A percentile compares a stretch with the other conserved stretches of the same genome.
These are phyloP conservation scores for Krasilnikovozyma curviuscula DNA, from an alignment of 768 basidiomycete genomes.

Conservation along the genomic window DNA sequence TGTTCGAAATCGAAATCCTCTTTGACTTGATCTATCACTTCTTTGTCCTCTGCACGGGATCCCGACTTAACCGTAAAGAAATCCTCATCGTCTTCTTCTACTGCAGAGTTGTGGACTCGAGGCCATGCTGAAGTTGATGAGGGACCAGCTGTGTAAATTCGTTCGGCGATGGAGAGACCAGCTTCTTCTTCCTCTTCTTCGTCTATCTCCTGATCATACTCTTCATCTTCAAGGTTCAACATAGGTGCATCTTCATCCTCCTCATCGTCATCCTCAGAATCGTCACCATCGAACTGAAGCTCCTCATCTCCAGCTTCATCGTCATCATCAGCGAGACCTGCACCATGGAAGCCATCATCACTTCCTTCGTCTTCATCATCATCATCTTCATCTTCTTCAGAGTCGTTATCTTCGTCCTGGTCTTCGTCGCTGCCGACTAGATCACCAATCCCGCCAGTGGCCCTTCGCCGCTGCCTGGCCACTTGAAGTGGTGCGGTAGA, in stretches of 20 bases:
- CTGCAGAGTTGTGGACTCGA: neutral
- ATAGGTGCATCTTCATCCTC: slow-evolving; percentile 37
- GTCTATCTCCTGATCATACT: slow-evolving; percentile 18
- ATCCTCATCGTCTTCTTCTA: slow-evolving; percentile 20
- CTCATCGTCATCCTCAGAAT: slow-evolving; percentile 26
- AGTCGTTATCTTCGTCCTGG: slow-evolving; percentile 19
- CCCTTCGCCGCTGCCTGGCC: too few species aligned
- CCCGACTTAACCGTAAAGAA: slow-evolving; percentile 17
- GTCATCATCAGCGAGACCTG: slow-evolving; percentile 16
- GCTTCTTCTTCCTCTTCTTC: slow-evolving; percentile 42
- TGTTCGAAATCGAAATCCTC: slow-evolving; percentile 31
- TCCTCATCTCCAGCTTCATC: slow-evolving; percentile 25
- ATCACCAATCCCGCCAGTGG: slow-evolving; percentile 19
- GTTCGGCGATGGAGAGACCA: slow-evolving; percentile 41
- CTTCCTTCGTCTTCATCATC: slow-evolving; percentile 25
- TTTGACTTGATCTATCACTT: slow-evolving; percentile 52
- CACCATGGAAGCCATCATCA: slow-evolving; percentile 13
- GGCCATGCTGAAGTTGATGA: neutral
- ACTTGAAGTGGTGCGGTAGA: slow-evolving; percentile 46
- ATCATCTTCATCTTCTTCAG: slow-evolving; percentile 25
- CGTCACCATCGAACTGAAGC: slow-evolving; percentile 27
- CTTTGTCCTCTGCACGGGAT: slow-evolving; percentile 25
- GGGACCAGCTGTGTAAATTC: neutral
- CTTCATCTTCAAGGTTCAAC: slow-evolving; percentile 31
- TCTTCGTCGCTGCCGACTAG: slow-evolving; percentile 12